Evolutionary conservation across 257 asterid genomes (phyloP).

Genomic region (Lycium ferocissimum): DNA sequence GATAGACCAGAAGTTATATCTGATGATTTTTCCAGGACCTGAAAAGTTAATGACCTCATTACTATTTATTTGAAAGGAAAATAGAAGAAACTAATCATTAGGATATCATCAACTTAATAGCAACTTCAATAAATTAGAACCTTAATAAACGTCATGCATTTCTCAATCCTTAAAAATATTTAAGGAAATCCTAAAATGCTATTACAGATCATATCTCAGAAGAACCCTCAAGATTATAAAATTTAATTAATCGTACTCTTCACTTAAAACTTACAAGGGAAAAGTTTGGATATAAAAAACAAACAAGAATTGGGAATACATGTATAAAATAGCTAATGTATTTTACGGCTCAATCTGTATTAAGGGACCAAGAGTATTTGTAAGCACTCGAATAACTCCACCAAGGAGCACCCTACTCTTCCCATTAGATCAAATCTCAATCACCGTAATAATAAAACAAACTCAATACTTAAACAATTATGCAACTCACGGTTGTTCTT

Average conservation of each 20-base stretch:
- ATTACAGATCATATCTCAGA: neutral
- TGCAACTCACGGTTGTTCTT: neutral
- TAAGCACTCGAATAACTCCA: slow-evolving; percentile 98
- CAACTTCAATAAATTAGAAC: neutral
- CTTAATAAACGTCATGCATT: neutral
- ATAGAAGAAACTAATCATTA: neutral
- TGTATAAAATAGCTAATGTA: slow-evolving; percentile 95
- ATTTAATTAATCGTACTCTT: neutral
- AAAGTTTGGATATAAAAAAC: neutral
- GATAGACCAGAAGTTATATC: slow-evolving; percentile 82
- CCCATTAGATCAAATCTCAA: slow-evolving; percentile 75
- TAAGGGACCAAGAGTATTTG: slow-evolving; percentile 92
- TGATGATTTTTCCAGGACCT: slow-evolving; percentile 90
- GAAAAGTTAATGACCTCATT: slow-evolving; percentile 37
- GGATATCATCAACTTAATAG: neutral
- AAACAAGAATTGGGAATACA: slow-evolving; percentile 44
- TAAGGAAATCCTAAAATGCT: neutral
- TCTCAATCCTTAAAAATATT: neutral
- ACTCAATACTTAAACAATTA: slow-evolving; percentile 5
- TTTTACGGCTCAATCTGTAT: slow-evolving; percentile 95
- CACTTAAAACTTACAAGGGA: neutral
- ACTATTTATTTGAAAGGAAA: slow-evolving; percentile 30
- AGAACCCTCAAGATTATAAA: neutral
- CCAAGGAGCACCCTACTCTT: slow-evolving; percentile 88
- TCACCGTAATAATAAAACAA: slow-evolving; percentile 55